Percentiles rank a stretch among this genome's conserved stretches.
Evolutionary conservation across 129 eudicot species (phyloP).

Genomic region (Cynara cardunculus): DNA sequence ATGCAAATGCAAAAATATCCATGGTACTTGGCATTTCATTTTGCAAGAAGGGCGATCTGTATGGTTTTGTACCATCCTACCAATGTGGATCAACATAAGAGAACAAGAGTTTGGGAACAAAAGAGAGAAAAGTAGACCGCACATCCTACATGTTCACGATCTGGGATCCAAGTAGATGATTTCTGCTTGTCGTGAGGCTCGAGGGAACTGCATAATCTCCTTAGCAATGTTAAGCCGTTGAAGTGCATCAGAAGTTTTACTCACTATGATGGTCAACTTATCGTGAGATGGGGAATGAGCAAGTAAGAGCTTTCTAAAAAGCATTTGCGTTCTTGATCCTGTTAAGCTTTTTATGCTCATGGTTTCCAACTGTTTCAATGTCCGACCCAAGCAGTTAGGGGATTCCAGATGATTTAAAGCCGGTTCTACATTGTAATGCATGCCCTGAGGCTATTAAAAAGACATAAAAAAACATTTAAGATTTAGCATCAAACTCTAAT

Average conservation of each 20-base stretch:
- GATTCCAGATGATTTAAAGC: neutral
- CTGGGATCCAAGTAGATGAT: neutral
- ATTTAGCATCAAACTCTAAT: neutral
- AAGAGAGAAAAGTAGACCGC: neutral
- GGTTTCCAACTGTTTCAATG: neutral
- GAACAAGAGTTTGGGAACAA: too few relatives aligned
- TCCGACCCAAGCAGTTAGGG: neutral
- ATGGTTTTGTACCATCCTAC: too few relatives aligned
- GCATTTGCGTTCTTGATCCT: neutral
- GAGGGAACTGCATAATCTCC: neutral
- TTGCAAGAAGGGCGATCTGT: too few relatives aligned
- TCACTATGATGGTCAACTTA: neutral
- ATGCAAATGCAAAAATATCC: too few relatives aligned
- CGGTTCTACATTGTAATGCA: neutral
- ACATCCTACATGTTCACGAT: neutral
- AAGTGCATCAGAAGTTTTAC: neutral
- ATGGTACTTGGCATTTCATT: too few relatives aligned
- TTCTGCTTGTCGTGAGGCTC: too few relatives aligned
- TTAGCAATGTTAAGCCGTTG: neutral
- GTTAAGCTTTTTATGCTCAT: neutral
- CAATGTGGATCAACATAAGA: too few relatives aligned
- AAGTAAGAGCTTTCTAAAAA: neutral
- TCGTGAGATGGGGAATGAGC: conserved; percentile 9
- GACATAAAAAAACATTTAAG: neutral
- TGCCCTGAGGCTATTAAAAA: neutral